Conservation (phyloP, 1,139 yeast species). For the Hyphopichia buzzinii region DNA sequence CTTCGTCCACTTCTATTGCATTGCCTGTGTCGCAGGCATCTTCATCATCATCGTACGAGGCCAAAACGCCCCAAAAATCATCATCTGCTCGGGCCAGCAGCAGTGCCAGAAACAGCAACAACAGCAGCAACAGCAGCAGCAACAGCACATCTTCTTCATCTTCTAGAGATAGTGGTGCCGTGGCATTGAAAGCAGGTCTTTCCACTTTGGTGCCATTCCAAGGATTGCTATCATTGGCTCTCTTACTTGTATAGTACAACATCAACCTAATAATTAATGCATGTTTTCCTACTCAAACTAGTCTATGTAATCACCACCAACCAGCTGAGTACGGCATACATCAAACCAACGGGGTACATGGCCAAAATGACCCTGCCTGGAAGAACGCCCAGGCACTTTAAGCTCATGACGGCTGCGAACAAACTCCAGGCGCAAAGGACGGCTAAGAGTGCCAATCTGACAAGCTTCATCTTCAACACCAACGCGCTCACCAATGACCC, state of each 20-base stretch:
- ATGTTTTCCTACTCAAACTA: background rate
- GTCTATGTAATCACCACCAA: conserved; percentile 63
- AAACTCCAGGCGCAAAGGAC: conserved; percentile 70
- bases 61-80: background rate
- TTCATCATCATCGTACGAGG: background rate
- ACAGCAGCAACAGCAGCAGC: background rate
- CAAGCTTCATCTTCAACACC: conserved; percentile 47
- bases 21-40: background rate
- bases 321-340: conserved; percentile 76
- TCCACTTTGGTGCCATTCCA: background rate
- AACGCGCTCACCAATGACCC: conserved; percentile 64
- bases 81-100: background rate
- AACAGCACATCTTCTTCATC: background rate
- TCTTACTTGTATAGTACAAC: background rate
- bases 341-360: conserved; percentile 74
- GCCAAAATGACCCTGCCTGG: conserved; percentile 73
- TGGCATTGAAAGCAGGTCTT: conserved; percentile 1
- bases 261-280: background rate
- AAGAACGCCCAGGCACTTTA: conserved; percentile 66
- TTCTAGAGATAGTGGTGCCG: conserved; percentile 2
- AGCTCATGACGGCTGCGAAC: conserved; percentile 63
- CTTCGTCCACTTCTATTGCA: background rate
- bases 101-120: background rate
- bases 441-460: conserved; percentile 54
- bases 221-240: background rate